A percentile compares a stretch with the other conserved stretches of the same genome.
These are phyloP conservation scores for Alliaria petiolata DNA, from an alignment of 345 rosid species.

Conservation along the genomic window DNA sequence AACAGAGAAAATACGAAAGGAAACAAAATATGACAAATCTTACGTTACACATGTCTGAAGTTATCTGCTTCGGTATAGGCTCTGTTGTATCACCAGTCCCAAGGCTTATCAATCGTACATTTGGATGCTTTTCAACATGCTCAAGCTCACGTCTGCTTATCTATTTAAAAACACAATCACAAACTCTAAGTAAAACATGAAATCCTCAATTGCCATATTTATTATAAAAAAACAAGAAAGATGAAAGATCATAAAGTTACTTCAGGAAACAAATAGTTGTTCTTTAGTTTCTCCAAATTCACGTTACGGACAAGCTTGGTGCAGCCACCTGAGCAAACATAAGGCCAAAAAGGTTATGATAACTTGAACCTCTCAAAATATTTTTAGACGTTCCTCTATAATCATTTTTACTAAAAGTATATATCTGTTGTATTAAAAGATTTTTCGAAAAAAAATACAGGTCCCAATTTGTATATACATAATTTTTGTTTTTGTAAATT, in stretches of 20 bases:
- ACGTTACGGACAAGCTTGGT: conserved; percentile 55
- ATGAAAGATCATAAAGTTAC: conserved; percentile 30
- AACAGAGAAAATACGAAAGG: neutral
- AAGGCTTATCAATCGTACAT: conserved; percentile 59
- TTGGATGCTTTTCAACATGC: conserved; percentile 50
- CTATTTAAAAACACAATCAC: conserved; percentile 34
- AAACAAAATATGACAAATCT: neutral
- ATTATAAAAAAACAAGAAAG: too few species aligned
- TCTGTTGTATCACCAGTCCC: conserved; percentile 78
- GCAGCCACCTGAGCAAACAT: conserved; percentile 40
- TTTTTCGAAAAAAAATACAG: too few species aligned
- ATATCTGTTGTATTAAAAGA: too few species aligned
- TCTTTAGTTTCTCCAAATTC: conserved; percentile 63
- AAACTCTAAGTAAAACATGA: neutral
- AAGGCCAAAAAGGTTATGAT: neutral
- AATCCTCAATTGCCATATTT: neutral
- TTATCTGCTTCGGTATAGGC: conserved; percentile 60
- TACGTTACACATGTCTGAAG: conserved; percentile 64
- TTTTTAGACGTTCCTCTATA: too few species aligned
- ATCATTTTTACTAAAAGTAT: too few species aligned
- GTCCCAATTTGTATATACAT: too few species aligned
- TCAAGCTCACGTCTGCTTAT: conserved; percentile 51
- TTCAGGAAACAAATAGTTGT: conserved; percentile 75
- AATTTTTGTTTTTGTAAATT: too few species aligned
- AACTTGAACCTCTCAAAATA: too few species aligned